These are phyloP conservation scores for Aspergillus candidus DNA, from an alignment of 2,329 filamentous ascomycete genomes.

Conservation along the genomic window DNA sequence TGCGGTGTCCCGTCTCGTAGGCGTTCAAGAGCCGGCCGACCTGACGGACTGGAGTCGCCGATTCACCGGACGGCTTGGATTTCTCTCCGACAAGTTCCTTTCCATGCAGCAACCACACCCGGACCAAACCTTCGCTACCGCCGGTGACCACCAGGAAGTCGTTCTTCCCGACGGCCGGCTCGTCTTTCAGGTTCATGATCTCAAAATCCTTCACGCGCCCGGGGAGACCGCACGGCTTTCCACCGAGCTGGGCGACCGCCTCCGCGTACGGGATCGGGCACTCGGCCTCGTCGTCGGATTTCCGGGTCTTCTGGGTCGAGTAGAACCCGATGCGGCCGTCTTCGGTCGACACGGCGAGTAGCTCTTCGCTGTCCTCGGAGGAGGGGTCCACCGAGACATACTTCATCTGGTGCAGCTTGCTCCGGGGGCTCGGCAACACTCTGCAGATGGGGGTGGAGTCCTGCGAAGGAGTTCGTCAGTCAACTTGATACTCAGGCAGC, in stretches of 20 bases:
- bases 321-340: constrained; percentile 84
- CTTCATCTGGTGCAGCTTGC: constrained; percentile 75
- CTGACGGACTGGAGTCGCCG: constrained; percentile 29
- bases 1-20: constrained; percentile 79
- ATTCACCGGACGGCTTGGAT: constrained; percentile 13
- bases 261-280: constrained; percentile 55
- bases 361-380: constrained; percentile 44
- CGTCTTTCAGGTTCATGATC: constrained; percentile 47
- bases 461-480: constrained; percentile 19
- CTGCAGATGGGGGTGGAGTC: constrained; percentile 76
- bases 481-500: neutral
- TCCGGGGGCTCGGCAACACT: constrained; percentile 60
- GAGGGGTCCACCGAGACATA: constrained; percentile 54
- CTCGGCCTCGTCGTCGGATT: constrained; percentile 40
- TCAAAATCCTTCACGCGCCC: constrained; percentile 86
- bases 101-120: constrained; percentile 61
- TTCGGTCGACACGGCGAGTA: constrained; percentile 78
- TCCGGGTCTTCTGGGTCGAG: constrained; percentile 51
- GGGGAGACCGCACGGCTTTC: constrained; percentile 59
- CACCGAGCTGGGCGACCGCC: constrained; percentile 70
- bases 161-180: constrained; percentile 25
- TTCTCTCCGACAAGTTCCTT: constrained; percentile 22
- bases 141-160: constrained; percentile 61
- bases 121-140: constrained; percentile 79
- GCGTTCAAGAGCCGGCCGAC: constrained; percentile 65